phyloP scores from a whole-genome alignment of 805 yeast genomes.

The Millerozyma acaciae region DNA sequence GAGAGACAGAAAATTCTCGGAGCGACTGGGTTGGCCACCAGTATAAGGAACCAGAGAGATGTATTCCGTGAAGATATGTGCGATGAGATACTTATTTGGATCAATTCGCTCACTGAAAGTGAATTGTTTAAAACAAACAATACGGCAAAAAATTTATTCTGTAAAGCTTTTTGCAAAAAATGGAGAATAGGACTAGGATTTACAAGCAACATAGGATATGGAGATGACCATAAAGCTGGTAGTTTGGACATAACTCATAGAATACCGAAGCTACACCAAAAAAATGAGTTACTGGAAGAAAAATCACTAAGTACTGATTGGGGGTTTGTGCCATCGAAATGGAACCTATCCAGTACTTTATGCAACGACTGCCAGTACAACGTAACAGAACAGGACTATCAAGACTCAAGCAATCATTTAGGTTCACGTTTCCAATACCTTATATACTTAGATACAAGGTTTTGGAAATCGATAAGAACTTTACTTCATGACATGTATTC shows the following conservation, averaged over 20 bases:
- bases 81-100: conserved; percentile 65
- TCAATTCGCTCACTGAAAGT: conserved; percentile 53
- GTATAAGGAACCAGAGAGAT: conserved; percentile 66
- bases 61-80: conserved; percentile 78
- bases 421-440: conserved; percentile 60
- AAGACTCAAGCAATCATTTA: conserved; percentile 22
- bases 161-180: conserved; percentile 53
- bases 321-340: conserved; percentile 35
- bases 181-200: conserved; percentile 55
- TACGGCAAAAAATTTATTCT: conserved; percentile 46
- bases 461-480: conserved; percentile 62
- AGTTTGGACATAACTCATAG: conserved; percentile 29
- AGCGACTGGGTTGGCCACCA: conserved; percentile 61
- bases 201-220: conserved; percentile 5
- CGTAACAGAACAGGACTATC: conserved; percentile 22
- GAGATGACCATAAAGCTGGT: conserved; percentile 20
- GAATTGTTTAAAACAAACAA: conserved; percentile 48
- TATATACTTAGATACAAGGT: conserved; percentile 62
- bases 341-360: conserved; percentile 44
- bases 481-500: conserved; percentile 62
- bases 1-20: conserved; percentile 54
- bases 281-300: conserved; percentile 5
- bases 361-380: conserved; percentile 48
- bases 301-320: conserved; percentile 25
- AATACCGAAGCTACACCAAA: conserved; percentile 31